Base-by-base conservation (phyloP, 345 rosid species). In the Syzygium jambos region DNA sequence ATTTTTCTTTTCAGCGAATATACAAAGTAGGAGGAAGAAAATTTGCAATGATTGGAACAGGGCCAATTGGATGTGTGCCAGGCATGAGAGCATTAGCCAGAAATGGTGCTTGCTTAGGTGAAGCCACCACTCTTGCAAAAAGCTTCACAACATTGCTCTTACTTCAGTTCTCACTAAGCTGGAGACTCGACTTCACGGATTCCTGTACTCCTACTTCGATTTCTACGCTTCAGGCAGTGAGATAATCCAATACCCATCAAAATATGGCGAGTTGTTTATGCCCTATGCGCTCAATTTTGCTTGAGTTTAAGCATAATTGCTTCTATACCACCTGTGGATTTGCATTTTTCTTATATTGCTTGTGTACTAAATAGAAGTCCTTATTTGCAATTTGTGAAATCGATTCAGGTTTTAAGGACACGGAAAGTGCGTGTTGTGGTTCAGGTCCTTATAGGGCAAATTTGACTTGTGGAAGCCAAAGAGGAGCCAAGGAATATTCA, bases 121-220 rank as follows among this genome's bases (percentile, higher is more conserved):
- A 30, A 52, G 46, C 51, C 90, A 16, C 78, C 56, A 52, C 80
- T 4, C 46, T 92, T 1, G 61, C 87, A 29, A 65, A 29, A 65
- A 87, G 65, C 34, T 89, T 7, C 93, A 94, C 88, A 89, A 92
- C 29, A 49, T 52, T 43, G 90, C 84, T 63, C 55, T 91, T 46
- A 46, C 86, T 5, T 19, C 85, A n/a, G 85, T 51, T 51, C 84
- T 90, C 30, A n/a, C 73, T 27, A 86, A 84, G 38, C 85, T 91
- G 1, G 51, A 89, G 56, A 41, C 17, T 16, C 57, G 90, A 25
- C 89, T 92, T 0, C 34, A 34, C 41, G 93, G 94, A 54, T 90
- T 92, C 86, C 85, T 84, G 52, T 91, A 91, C 51, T 86, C 89
- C 23, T 55, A 85, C 68, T 87, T 90, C 11, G 92, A 91, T 84